phyloP scores from a whole-genome alignment of 805 yeast species.

The Ogataea haglerorum region DNA sequence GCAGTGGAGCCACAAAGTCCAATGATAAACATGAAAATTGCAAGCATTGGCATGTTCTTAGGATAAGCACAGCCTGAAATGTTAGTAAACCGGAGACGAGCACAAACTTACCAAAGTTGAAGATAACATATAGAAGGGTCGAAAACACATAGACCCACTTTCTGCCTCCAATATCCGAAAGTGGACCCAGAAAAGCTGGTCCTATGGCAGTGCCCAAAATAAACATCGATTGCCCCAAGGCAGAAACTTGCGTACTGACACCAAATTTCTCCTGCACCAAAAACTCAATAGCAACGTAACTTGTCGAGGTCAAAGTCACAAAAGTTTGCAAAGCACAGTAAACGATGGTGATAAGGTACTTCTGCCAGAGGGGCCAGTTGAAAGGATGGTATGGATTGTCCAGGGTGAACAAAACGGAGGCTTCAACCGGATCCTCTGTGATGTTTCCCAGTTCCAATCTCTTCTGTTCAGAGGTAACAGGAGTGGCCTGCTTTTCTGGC shows the following conservation, averaged over 20 bases:
- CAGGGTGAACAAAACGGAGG: slow-evolving; percentile 25
- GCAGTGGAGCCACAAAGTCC: slow-evolving; percentile 35
- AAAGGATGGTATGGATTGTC: slow-evolving; percentile 33
- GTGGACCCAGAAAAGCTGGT: slow-evolving; percentile 36
- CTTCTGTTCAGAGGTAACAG: slow-evolving; percentile 19
- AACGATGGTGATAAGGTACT: slow-evolving; percentile 24
- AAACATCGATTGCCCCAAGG: slow-evolving; percentile 35
- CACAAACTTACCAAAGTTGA: slow-evolving; percentile 29
- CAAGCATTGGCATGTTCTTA: slow-evolving; percentile 32
- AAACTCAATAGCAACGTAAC: slow-evolving; percentile 32
- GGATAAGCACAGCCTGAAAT: slow-evolving; percentile 32
- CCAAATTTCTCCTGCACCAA: slow-evolving; percentile 27
- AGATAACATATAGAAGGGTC: slow-evolving; percentile 26
- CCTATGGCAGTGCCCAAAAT: slow-evolving; percentile 36
- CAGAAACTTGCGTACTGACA: slow-evolving; percentile 31
- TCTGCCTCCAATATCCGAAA: slow-evolving; percentile 36
- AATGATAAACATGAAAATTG: slow-evolving; percentile 32
- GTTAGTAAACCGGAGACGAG: slow-evolving; percentile 5
- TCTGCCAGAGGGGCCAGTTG: slow-evolving; percentile 29
- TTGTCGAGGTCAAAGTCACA: slow-evolving; percentile 34
- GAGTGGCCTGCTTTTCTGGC: slow-evolving; percentile 9
- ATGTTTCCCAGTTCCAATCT: slow-evolving; percentile 24
- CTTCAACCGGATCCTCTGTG: slow-evolving; percentile 28
- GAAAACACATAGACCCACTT: slow-evolving; percentile 36
- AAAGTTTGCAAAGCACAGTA: slow-evolving; percentile 31